Evolutionary conservation across 257 asterid species (phyloP).

Genomic region (Capsicum chinense): DNA sequence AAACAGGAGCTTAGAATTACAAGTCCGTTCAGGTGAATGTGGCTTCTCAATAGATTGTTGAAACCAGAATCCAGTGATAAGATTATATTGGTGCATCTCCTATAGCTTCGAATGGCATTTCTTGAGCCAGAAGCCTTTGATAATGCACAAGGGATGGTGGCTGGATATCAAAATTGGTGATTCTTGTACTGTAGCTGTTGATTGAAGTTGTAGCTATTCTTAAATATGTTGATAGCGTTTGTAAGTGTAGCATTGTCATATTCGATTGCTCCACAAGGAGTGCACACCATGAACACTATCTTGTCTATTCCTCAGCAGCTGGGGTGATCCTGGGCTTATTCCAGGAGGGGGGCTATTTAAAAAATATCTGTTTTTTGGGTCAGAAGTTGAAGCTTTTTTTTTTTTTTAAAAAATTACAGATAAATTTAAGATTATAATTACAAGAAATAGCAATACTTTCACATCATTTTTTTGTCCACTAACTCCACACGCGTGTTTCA

Average conservation of each 20-base stretch:
- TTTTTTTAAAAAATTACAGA: no score
- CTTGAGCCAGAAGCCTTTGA: neutral
- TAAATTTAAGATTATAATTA: no score
- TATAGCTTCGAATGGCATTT: neutral
- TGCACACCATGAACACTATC: neutral
- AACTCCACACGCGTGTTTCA: no score
- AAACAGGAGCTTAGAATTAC: neutral
- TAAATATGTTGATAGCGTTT: neutral
- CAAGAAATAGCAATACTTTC: no score
- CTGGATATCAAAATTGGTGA: constrained; percentile 16
- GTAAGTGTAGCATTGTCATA: neutral
- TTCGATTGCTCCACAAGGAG: neutral
- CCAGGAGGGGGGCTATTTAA: neutral
- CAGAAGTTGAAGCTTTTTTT: no score
- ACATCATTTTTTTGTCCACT: no score
- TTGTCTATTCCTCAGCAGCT: neutral
- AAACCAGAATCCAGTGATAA: neutral
- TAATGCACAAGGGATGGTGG: neutral
- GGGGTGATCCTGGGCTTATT: neutral
- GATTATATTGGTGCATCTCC: neutral
- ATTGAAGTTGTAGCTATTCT: constrained; percentile 22
- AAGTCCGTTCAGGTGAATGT: neutral
- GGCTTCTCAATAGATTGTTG: neutral
- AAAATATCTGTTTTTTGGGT: no score
- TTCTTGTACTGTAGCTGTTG: constrained; percentile 15